Evolutionary conservation across 2,329 filamentous ascomycete species (phyloP).

Genomic region (Pestalotiopsis sp.): DNA sequence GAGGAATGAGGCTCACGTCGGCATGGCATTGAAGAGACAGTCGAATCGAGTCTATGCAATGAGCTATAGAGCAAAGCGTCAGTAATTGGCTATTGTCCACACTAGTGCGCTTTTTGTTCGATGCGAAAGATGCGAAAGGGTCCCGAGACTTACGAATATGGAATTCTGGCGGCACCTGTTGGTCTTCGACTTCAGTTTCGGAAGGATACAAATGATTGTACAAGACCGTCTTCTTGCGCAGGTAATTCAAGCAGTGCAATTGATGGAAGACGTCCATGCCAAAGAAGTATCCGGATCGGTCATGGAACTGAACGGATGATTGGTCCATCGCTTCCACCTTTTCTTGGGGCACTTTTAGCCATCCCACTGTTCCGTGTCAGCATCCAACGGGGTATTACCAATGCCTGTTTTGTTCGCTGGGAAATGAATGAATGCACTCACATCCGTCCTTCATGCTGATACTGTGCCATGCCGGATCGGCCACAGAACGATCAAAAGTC

Average conservation of each 20-base stretch:
- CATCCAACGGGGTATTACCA: neutral
- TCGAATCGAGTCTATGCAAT: slow-evolving; percentile 1
- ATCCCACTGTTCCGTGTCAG: neutral
- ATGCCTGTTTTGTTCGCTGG: neutral
- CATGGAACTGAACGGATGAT: neutral
- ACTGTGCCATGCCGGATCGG: neutral
- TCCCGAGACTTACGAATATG: neutral
- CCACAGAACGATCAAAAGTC: neutral
- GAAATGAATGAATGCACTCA: neutral
- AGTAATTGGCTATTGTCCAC: neutral
- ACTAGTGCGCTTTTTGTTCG: neutral
- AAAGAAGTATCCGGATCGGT: neutral
- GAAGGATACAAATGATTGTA: neutral
- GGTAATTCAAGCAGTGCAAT: neutral
- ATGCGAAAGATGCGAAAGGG: neutral
- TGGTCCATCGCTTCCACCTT: neutral
- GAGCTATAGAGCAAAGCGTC: neutral
- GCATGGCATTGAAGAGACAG: slow-evolving; percentile 4
- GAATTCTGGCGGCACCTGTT: neutral
- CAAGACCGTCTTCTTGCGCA: neutral
- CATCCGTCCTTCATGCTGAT: neutral
- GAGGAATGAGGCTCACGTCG: neutral
- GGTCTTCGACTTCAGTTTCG: neutral
- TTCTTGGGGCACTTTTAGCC: neutral
- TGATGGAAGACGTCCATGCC: neutral